Base-by-base conservation (phyloP, 768 basidiomycete species). In the Lentinus tigrinus region DNA sequence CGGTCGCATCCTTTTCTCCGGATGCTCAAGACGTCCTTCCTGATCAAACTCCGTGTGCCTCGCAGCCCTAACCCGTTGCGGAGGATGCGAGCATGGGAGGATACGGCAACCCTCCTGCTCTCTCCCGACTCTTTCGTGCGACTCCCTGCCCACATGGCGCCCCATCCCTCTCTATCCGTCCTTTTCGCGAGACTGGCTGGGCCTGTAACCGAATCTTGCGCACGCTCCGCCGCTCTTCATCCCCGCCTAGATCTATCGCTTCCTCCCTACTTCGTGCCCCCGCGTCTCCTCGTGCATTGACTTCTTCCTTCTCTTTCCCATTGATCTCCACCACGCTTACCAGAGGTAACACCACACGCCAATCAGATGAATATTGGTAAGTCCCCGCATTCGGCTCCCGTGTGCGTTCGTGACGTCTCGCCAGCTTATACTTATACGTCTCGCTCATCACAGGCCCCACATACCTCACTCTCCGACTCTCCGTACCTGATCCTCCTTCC, bases 31-130 rank as follows among this genome's bases (percentile, higher is more conserved):
- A 23, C 37, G 38, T 44, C 34, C n/a, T n/a, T 34, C 43, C n/a
- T 36, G 53, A 49, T 50, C 47, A 37, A 44, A 57, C 60, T 66
- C 67, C 67, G 67, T 52, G 65, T 62, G 62, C 67, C 65, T 69
- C 67, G 67, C 67, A 69, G 58, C 55, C 63, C 60, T 65, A 63
- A 60, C 65, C 65, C 59, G n/a, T 51, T 38, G 46, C 42, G 52
- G 57, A 21, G 10, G n/a, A 8, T 14, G 19, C 21, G n/a, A 10
- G 14, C 47, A 43, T 47, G 53, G 23, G 39, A 19, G 46, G 6
- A 40, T 34, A 43, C 51, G 57, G 56, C 36, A 38, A 26, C n/a
- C 11, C 47, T 23, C 24, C 47, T 37, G 43, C 53, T 50, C 23
- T 24, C 39, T 38, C 38, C 61, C 53, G 57, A 54, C 52, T 21